A percentile compares a stretch with the other conserved stretches of the same genome.
These are phyloP conservation scores for Euphorbia lathyris DNA, from an alignment of 345 rosid species.

Conservation along the genomic window DNA sequence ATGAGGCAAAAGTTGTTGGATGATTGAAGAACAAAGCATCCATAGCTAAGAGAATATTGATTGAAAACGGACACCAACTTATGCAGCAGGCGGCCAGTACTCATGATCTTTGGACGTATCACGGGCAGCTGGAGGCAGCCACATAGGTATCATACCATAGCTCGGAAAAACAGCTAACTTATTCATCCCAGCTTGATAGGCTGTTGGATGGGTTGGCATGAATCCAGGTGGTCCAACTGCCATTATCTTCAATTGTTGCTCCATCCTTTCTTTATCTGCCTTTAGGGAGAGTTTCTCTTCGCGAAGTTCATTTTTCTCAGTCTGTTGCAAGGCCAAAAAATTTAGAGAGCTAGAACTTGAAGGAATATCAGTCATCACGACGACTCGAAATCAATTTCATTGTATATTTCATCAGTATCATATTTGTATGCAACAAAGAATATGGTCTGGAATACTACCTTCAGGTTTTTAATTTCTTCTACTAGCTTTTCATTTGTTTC, in stretches of 20 bases:
- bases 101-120: slow-evolving; percentile 31
- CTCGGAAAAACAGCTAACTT: slow-evolving; percentile 29
- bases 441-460: slow-evolving; percentile 15
- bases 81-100: slow-evolving; percentile 36
- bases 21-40: slow-evolving; percentile 16
- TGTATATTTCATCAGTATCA: background rate
- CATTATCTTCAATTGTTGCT: slow-evolving; percentile 26
- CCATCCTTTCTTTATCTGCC: slow-evolving; percentile 34
- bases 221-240: slow-evolving; percentile 22
- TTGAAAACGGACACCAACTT: background rate
- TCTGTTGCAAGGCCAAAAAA: slow-evolving; percentile 17
- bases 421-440: background rate
- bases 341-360: background rate
- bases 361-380: too few relatives aligned
- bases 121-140: slow-evolving; percentile 24
- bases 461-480: slow-evolving; percentile 28
- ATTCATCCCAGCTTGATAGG: slow-evolving; percentile 28
- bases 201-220: slow-evolving; percentile 27
- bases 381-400: too few relatives aligned
- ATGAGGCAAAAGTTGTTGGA: slow-evolving; percentile 17
- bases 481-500: slow-evolving; percentile 26
- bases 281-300: slow-evolving; percentile 30
- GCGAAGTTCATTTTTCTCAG: slow-evolving; percentile 34
- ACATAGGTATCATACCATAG: slow-evolving; percentile 33
- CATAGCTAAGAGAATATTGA: slow-evolving; percentile 4